These are phyloP conservation scores for Gynostemma pentaphyllum DNA, from an alignment of 306 rosid species.

Conservation along the genomic window DNA sequence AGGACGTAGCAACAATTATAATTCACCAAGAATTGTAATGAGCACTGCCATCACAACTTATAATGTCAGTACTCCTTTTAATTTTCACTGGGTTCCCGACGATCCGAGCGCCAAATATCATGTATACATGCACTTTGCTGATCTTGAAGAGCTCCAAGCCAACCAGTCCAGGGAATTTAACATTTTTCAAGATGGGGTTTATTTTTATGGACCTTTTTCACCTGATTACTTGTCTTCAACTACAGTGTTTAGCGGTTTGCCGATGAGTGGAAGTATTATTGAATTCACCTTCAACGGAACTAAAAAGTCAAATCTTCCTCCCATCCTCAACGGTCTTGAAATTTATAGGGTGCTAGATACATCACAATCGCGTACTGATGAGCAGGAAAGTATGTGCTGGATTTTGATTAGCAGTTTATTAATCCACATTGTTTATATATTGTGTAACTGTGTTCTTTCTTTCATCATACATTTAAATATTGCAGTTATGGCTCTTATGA, in stretches of 20 bases:
- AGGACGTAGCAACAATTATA: not conserved
- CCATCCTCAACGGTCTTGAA: slow-evolving; percentile 16
- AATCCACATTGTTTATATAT: not conserved
- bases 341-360: not conserved
- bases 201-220: slow-evolving; percentile 4
- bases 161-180: not conserved
- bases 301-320: slow-evolving; percentile 12
- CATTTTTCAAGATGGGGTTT: not conserved
- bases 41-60: slow-evolving; percentile 5
- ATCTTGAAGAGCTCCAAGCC: slow-evolving; percentile 8
- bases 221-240: slow-evolving; percentile 5
- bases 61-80: slow-evolving; percentile 1
- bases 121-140: slow-evolving; percentile 9
- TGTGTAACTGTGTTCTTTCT: not conserved
- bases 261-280: slow-evolving; percentile 1
- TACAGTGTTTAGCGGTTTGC: not conserved
- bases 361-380: not conserved
- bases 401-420: not conserved
- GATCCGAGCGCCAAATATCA: not conserved
- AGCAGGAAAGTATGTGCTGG: slow-evolving; percentile 12
- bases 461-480: not conserved
- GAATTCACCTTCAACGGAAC: not conserved
- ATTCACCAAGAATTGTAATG: slow-evolving; percentile 8
- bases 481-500: slow-evolving; percentile 8
- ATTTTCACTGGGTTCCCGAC: not conserved